These are phyloP conservation scores for Senecio squalidus DNA, from an alignment of 140 eudicot genomes.

Conservation along the genomic window DNA sequence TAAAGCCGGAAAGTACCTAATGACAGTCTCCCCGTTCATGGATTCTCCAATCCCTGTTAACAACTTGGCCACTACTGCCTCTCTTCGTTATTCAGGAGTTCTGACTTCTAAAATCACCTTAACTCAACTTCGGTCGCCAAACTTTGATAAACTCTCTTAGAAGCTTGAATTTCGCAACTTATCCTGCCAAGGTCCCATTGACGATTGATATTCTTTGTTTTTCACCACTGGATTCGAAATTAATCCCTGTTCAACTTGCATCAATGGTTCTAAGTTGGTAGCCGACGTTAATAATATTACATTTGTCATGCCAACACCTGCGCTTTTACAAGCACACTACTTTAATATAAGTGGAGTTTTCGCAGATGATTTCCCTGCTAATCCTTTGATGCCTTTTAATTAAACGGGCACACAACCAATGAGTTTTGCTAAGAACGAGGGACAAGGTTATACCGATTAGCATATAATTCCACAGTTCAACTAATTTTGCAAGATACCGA, in stretches of 20 bases:
- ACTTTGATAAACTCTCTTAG: constrained; percentile 41
- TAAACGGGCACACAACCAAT: constrained; percentile 54
- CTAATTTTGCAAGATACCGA: constrained; percentile 70
- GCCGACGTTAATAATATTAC: constrained; percentile 67
- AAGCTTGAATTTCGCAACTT: constrained; percentile 42
- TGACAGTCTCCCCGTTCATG: constrained; percentile 56
- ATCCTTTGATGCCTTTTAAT: constrained; percentile 44
- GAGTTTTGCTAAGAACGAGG: constrained; percentile 40
- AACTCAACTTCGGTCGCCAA: constrained; percentile 54
- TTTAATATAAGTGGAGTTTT: constrained; percentile 57
- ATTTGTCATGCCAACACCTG: constrained; percentile 62
- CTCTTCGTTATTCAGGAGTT: constrained; percentile 43
- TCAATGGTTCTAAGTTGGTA: constrained; percentile 43
- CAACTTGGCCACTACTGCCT: constrained; percentile 58
- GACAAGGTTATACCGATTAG: constrained; percentile 62
- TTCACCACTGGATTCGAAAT: constrained; percentile 65
- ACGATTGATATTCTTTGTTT: constrained; percentile 42
- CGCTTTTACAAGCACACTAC: constrained; percentile 71
- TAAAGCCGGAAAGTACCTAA: constrained; percentile 42
- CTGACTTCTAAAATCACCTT: constrained; percentile 20
- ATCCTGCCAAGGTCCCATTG: constrained; percentile 55
- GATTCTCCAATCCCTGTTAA: constrained; percentile 53
- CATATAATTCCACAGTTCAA: constrained; percentile 57
- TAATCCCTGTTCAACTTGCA: constrained; percentile 52
- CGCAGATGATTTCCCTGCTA: constrained; percentile 59